Evolutionary conservation across 2,329 filamentous ascomycete genomes (phyloP).

Genomic region (Dactylellina parvicollis): DNA sequence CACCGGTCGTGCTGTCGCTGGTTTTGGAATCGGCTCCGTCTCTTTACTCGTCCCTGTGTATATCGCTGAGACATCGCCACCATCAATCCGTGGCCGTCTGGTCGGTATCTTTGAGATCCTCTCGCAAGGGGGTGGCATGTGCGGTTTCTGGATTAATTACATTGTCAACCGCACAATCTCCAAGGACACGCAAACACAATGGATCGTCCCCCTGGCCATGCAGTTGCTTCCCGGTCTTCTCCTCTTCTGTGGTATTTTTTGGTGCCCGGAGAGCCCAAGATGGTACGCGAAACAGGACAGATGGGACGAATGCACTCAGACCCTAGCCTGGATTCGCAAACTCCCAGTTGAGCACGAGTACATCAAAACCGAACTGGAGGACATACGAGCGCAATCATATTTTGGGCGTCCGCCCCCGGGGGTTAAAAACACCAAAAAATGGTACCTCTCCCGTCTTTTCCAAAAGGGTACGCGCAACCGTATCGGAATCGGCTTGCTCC

Average conservation of each 20-base stretch:
- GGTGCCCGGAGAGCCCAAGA: conserved; percentile 58
- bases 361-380: conserved; percentile 60
- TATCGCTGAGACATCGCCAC: conserved; percentile 70
- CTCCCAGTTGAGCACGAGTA: conserved; percentile 61
- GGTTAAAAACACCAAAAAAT: neutral
- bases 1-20: conserved; percentile 71
- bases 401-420: neutral
- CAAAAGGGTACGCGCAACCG: conserved; percentile 66
- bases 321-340: conserved; percentile 61
- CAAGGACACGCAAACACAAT: conserved; percentile 66
- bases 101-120: conserved; percentile 75
- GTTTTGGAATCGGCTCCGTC: conserved; percentile 71
- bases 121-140: conserved; percentile 72
- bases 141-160: conserved; percentile 73
- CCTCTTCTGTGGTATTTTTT: conserved; percentile 57
- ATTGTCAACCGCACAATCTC: conserved; percentile 63
- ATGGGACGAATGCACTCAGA: conserved; percentile 55
- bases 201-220: conserved; percentile 70
- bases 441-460: conserved; percentile 18
- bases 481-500: conserved; percentile 76
- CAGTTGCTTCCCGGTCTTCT: conserved; percentile 62
- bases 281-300: conserved; percentile 57
- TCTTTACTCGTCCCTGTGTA: conserved; percentile 73
- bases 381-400: conserved; percentile 59
- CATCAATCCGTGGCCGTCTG: conserved; percentile 72